These are phyloP conservation scores for Saccharomyces paradoxus DNA, from an alignment of 805 yeast genomes.

Conservation along the genomic window DNA sequence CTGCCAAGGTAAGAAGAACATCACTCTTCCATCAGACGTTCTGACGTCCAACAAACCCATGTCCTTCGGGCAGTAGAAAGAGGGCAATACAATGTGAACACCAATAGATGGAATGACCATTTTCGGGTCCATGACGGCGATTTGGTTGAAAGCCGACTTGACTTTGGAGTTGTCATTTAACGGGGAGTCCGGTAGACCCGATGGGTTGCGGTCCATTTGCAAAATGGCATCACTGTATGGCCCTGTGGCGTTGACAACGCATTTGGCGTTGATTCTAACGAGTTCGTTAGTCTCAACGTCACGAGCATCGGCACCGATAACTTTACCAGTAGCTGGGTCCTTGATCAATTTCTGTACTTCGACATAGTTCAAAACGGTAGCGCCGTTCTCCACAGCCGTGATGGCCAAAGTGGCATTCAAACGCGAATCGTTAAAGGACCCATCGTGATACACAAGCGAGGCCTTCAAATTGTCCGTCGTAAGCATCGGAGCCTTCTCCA, in stretches of 20 bases:
- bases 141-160: conserved; percentile 19
- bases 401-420: conserved; percentile 80
- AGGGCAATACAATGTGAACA: conserved; percentile 87
- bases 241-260: conserved; percentile 88
- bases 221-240: conserved; percentile 80
- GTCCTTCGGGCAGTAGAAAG: conserved; percentile 78
- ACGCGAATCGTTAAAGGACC: conserved; percentile 87
- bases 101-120: conserved; percentile 95
- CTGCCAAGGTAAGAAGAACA: conserved; percentile 97
- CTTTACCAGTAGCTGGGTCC: conserved; percentile 46
- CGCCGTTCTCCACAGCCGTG: conserved; percentile 81
- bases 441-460: conserved; percentile 90
- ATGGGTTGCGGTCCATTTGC: conserved; percentile 72
- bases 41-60: conserved; percentile 88
- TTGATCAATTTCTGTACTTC: conserved; percentile 72
- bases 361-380: conserved; percentile 80
- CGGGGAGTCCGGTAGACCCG: conserved; percentile 33
- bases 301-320: conserved; percentile 67
- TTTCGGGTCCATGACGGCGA: conserved; percentile 39
- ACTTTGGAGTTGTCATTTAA: neutral
- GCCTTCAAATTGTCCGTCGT: conserved; percentile 75
- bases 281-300: conserved; percentile 64
- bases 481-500: conserved; percentile 78
- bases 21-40: conserved; percentile 90
- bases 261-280: conserved; percentile 56